phyloP scores from a whole-genome alignment of 2,329 filamentous ascomycete genomes.

The Ophiocordyceps camponoti-floridani region DNA sequence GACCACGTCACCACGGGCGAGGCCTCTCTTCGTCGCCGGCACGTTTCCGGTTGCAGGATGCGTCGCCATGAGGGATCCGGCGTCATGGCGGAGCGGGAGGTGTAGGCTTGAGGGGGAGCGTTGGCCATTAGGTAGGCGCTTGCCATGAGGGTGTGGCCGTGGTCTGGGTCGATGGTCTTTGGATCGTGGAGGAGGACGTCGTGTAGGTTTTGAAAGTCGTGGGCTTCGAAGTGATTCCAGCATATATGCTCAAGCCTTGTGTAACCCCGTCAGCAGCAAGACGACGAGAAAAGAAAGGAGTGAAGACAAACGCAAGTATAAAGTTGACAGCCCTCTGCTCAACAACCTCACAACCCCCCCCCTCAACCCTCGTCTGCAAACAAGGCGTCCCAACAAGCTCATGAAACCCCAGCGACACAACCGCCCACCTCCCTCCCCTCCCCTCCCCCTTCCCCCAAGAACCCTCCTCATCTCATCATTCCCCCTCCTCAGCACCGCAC shows the following conservation, averaged over 20 bases:
- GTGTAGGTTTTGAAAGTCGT: slow-evolving; percentile 12
- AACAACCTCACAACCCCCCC: slow-evolving; percentile 15
- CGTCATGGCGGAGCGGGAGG: slow-evolving; percentile 5
- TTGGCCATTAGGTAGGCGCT: slow-evolving; percentile 21
- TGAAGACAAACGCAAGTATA: slow-evolving; percentile 26
- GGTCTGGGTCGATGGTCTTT: slow-evolving; percentile 8
- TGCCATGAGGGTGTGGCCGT: slow-evolving; percentile 26
- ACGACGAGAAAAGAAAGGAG: neutral
- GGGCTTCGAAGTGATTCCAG: slow-evolving; percentile 28
- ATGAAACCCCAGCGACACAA: neutral
- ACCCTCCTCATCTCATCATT: slow-evolving; percentile 25
- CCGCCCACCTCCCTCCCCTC: too few relatives aligned
- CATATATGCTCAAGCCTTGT: slow-evolving; percentile 32
- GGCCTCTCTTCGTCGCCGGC: neutral
- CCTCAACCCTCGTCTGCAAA: slow-evolving; percentile 1
- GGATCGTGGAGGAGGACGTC: slow-evolving; percentile 13
- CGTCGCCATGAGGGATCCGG: neutral
- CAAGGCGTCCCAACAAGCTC: slow-evolving; percentile 2
- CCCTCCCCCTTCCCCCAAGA: too few relatives aligned
- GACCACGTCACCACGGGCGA: slow-evolving; percentile 16
- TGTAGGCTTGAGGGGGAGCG: slow-evolving; percentile 17
- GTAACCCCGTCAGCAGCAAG: neutral
- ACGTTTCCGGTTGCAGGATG: slow-evolving; percentile 5
- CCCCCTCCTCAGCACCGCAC: slow-evolving; percentile 16
- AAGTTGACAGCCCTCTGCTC: slow-evolving; percentile 32